Evolutionary conservation across 2,329 filamentous ascomycete species (phyloP), one percentile per base, ranked within the genome.

Genomic region (Cytospora piceae): DNA sequence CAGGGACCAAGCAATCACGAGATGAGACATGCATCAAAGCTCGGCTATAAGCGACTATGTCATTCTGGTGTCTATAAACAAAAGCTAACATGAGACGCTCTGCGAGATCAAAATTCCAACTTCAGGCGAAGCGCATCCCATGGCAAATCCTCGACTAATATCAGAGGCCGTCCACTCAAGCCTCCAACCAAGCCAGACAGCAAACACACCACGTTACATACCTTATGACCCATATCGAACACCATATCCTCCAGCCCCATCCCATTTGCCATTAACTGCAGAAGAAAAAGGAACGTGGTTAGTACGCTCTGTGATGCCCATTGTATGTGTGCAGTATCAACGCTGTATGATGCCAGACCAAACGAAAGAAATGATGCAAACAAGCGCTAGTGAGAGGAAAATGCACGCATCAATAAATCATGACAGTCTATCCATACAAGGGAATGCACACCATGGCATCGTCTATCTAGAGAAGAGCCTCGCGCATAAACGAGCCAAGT

Each of bases 401-500:
- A 39, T 31, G 12, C 49, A 53, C 4, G 17, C 22, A 54, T 42
- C 11, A 27, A n/a, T 37, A 22, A 37, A 34, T 20, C 11, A 22
- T 24, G 9, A 6, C 46, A 52, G n/a, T 62, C 17, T 65, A 64
- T 32, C 34, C n/a, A 42, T 51, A 22, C 14, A n/a, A 12, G 12
- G 4, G 20, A 15, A 6, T 34, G 29, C 22, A 29, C 5, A 31
- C 39, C 27, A 24, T 34, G 14, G 24, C 17, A 27, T 14, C 8
- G 9, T 29, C n/a, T 20, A 17, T n/a, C 61, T 69, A 70, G 42
- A 70, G 37, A n/a, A 79, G 69, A n/a, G 75, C 76, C 65, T 78
- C 74, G 37, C 74, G 73, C 63, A 79, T 72, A 67, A 77, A 74
- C 3, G 69, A 68, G 54, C 74, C 75, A 15, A 79, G 73, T 39